Conservation (phyloP, 192 early-diverging fungal genomes). For the Pilobolus umbonatus region DNA sequence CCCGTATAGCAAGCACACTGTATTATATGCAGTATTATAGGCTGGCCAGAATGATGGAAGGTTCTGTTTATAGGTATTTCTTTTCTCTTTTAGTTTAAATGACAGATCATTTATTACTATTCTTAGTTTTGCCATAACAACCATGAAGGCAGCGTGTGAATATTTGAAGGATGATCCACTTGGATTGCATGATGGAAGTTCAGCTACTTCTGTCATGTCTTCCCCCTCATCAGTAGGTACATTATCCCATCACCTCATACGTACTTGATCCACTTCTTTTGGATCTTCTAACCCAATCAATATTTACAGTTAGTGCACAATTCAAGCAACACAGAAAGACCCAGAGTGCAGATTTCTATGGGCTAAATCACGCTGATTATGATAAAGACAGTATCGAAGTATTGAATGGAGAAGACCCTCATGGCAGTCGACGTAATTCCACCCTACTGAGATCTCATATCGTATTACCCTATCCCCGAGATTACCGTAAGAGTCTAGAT, state of each 20-base stretch:
- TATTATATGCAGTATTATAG: slow-evolving; percentile 49
- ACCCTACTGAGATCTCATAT: slow-evolving; percentile 21
- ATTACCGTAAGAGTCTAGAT: slow-evolving; percentile 16
- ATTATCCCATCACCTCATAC: slow-evolving; percentile 7
- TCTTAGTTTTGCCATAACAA: slow-evolving; percentile 46
- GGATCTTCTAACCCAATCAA: slow-evolving; percentile 6
- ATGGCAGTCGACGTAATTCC: background rate
- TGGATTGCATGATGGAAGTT: slow-evolving; percentile 27
- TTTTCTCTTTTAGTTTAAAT: background rate
- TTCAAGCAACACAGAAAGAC: slow-evolving; percentile 24
- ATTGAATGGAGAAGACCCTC: background rate
- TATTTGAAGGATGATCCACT: slow-evolving; percentile 49
- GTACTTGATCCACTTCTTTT: slow-evolving; percentile 20
- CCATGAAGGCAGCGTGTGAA: slow-evolving; percentile 42
- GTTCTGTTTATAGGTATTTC: slow-evolving; percentile 39
- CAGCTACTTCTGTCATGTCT: slow-evolving; percentile 15
- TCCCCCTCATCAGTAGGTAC: slow-evolving; percentile 7
- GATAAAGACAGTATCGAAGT: too few species aligned
- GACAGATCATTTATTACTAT: background rate
- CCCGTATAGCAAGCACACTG: slow-evolving; percentile 38
- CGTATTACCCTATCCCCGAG: background rate
- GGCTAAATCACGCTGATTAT: too few species aligned
- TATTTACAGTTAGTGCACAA: background rate
- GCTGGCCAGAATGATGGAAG: slow-evolving; percentile 37
- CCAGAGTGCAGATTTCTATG: slow-evolving; percentile 24